phyloP scores from a whole-genome alignment of 441 rosid genomes.

The Aquilaria agallochum region DNA sequence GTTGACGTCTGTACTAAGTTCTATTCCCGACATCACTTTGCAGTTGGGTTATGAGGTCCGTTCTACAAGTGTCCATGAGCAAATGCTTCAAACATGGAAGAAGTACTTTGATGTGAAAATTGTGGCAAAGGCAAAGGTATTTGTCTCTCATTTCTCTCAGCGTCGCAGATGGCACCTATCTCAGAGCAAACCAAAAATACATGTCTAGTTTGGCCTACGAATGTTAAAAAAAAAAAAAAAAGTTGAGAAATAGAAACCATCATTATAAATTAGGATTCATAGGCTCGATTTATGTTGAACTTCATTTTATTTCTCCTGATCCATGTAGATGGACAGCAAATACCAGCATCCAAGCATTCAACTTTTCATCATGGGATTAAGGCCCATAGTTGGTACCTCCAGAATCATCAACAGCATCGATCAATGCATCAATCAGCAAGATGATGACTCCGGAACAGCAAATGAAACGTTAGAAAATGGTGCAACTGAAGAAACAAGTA shows the following conservation, averaged over 20 bases:
- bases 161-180: conserved; percentile 3
- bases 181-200: background rate
- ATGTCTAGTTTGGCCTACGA: too few species aligned
- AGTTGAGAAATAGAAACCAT: too few species aligned
- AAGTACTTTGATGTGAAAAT: conserved; percentile 73
- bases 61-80: conserved; percentile 77
- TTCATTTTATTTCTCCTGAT: conserved; percentile 3
- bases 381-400: conserved; percentile 27
- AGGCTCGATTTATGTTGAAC: background rate
- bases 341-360: conserved; percentile 93
- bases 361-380: conserved; percentile 67
- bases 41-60: conserved; percentile 94
- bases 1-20: conserved; percentile 4
- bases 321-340: conserved; percentile 70
- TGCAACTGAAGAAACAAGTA: conserved; percentile 18
- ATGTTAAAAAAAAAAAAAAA: too few species aligned
- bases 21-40: conserved; percentile 14
- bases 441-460: conserved; percentile 23
- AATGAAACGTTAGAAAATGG: conserved; percentile 22
- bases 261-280: too few species aligned
- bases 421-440: conserved; percentile 18
- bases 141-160: background rate
- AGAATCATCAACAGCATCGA: conserved; percentile 19
- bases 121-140: conserved; percentile 72
- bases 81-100: conserved; percentile 83